phyloP scores from a whole-genome alignment of 257 asterid genomes.

The Solanum clarkiae region DNA sequence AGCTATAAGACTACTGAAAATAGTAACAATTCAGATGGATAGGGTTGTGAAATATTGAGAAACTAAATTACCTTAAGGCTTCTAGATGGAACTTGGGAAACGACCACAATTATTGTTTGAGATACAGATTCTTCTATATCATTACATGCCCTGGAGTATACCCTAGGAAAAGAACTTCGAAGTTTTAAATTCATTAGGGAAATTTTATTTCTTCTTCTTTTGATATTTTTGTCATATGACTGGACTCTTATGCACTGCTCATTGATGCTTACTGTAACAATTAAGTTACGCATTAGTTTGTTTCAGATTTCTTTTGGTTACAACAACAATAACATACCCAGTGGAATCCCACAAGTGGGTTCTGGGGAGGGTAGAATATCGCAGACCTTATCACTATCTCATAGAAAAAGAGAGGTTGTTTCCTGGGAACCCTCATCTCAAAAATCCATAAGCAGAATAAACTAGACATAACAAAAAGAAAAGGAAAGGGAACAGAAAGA shows the following conservation, averaged over 20 bases:
- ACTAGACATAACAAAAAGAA: too few species aligned
- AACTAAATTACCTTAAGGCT: background rate
- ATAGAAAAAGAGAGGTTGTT: too few species aligned
- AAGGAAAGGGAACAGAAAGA: too few species aligned
- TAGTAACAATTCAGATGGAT: background rate
- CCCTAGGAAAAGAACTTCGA: background rate
- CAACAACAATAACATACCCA: too few species aligned
- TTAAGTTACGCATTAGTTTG: background rate
- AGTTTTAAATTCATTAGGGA: background rate
- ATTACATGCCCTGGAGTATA: background rate
- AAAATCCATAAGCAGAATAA: too few species aligned
- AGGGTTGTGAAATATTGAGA: background rate
- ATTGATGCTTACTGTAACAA: background rate
- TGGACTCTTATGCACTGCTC: background rate
- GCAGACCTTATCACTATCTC: too few species aligned
- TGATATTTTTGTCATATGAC: background rate
- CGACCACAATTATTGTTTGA: background rate
- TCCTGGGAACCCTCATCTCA: too few species aligned
- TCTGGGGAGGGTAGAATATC: too few species aligned
- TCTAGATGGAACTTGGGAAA: background rate
- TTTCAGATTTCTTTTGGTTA: background rate
- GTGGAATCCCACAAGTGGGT: too few species aligned
- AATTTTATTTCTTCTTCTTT: background rate
- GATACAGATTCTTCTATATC: background rate
- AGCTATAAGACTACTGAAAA: background rate